Evolutionary conservation across 257 asterid genomes (phyloP).

Genomic region (Haberlea rhodopensis): DNA sequence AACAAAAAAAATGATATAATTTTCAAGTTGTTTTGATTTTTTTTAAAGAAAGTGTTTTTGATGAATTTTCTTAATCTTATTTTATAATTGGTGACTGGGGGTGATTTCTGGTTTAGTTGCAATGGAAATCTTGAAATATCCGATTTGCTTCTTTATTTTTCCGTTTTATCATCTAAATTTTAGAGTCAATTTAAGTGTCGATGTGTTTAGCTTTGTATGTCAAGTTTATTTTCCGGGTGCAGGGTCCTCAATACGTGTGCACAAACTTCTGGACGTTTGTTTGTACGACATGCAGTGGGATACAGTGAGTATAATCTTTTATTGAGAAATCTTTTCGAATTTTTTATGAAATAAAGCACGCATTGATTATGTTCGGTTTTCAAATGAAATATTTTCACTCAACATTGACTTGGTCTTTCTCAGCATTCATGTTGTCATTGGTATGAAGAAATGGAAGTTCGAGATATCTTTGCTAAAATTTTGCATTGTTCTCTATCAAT

Average conservation of each 20-base stretch:
- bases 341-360: background rate
- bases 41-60: no score
- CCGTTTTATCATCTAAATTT: background rate
- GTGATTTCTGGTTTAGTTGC: background rate
- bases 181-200: conserved; percentile 4
- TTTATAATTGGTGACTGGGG: background rate
- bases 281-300: conserved; percentile 88
- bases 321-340: background rate
- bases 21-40: background rate
- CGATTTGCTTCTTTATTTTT: conserved; percentile 7
- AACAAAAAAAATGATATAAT: background rate
- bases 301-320: conserved; percentile 60
- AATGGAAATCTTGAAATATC: background rate
- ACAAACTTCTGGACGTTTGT: conserved; percentile 94
- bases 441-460: background rate
- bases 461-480: background rate
- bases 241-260: conserved; percentile 98
- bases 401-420: background rate
- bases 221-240: conserved; percentile 31
- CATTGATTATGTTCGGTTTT: background rate
- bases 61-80: no score
- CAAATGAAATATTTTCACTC: background rate
- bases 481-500: background rate
- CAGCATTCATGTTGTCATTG: background rate
- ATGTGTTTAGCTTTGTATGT: background rate